phyloP scores from a whole-genome alignment of 192 early-diverging fungal genomes.

The Fimicolochytrium jonesii region DNA sequence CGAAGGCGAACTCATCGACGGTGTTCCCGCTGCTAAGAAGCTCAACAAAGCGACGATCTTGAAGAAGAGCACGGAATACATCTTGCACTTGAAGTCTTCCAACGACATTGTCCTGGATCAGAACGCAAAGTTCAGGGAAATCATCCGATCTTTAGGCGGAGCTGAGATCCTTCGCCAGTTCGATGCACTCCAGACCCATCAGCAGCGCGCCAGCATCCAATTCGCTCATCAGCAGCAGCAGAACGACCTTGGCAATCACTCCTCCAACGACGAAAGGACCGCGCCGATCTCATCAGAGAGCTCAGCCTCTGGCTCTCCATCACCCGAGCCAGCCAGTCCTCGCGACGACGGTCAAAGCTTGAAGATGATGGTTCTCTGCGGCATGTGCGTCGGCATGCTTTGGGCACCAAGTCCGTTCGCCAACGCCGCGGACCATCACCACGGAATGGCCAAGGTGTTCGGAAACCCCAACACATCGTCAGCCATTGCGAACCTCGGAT shows the following conservation, averaged over 20 bases:
- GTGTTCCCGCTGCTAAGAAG: constrained; percentile 78
- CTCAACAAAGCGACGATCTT: constrained; percentile 94
- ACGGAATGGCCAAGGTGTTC: constrained; percentile 25
- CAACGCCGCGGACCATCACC: constrained; percentile 14
- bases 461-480: neutral
- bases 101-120: constrained; percentile 1
- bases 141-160: constrained; percentile 12
- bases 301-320: neutral
- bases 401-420: constrained; percentile 37
- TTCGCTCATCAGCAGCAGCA: neutral
- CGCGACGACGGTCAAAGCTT: constrained; percentile 5
- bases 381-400: constrained; percentile 34
- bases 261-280: neutral
- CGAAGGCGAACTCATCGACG: constrained; percentile 58
- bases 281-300: constrained; percentile 7
- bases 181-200: neutral
- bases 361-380: constrained; percentile 33
- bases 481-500: neutral
- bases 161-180: neutral
- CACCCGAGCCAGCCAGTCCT: constrained; percentile 1
- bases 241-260: neutral
- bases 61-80: constrained; percentile 89
- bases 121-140: neutral
- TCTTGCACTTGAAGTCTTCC: constrained; percentile 40
- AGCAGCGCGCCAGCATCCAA: neutral